These are phyloP conservation scores for Mycena haematopus DNA, from an alignment of 768 basidiomycete genomes.

Conservation along the genomic window DNA sequence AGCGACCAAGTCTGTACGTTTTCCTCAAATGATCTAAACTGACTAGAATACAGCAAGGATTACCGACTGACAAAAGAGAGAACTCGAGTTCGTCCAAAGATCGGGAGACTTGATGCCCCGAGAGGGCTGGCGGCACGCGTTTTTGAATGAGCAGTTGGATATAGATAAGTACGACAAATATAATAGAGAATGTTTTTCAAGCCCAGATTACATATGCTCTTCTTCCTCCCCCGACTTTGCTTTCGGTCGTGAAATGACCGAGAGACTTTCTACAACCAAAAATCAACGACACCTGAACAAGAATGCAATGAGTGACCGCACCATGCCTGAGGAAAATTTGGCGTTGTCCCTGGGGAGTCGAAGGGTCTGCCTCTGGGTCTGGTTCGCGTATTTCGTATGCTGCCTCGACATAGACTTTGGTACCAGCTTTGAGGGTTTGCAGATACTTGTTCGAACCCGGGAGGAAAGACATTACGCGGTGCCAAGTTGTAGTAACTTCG, in stretches of 20 bases:
- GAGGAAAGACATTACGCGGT: conserved; percentile 78
- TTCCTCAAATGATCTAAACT: neutral
- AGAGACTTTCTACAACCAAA: conserved; percentile 54
- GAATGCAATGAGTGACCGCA: conserved; percentile 38
- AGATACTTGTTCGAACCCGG: conserved; percentile 67
- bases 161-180: conserved; percentile 18
- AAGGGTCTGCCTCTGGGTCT: conserved; percentile 66
- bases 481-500: conserved; percentile 68
- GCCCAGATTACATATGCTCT: conserved; percentile 29
- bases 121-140: neutral
- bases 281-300: conserved; percentile 1
- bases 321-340: conserved; percentile 87
- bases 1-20: conserved; percentile 2
- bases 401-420: conserved; percentile 83
- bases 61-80: neutral
- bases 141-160: neutral
- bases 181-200: conserved; percentile 28
- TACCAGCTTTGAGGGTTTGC: conserved; percentile 68
- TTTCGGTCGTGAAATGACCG: conserved; percentile 44
- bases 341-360: conserved; percentile 73
- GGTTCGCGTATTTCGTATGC: conserved; percentile 78
- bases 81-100: neutral
- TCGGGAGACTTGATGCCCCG: neutral
- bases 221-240: neutral
- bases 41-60: neutral